Evolutionary conservation across 2,329 filamentous ascomycete genomes (phyloP), one percentile per base, ranked within the genome.

Genomic region (Alternaria panax): DNA sequence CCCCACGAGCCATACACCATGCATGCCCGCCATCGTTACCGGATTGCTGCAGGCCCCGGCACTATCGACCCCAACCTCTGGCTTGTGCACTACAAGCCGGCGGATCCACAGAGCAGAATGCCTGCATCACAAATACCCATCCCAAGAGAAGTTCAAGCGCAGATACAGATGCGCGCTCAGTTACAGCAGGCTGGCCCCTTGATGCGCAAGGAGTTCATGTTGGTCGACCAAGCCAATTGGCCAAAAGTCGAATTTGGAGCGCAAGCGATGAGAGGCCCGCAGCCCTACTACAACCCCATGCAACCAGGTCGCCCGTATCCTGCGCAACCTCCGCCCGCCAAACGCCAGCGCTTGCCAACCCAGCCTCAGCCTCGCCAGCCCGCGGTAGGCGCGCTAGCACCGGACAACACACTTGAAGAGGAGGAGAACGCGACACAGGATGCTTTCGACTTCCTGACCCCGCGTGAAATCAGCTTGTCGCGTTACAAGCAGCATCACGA

Each of bases 401-500:
- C 68, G 11, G 84, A 84, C 38, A 79, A 69, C 62, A 84, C 81
- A 0, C 85, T 92, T 52, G 93, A 97, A 53, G 93, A 97, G 57
- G 92, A 96, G 51, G 93, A 98, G 76, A 94, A 97, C 72, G 91
- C 90, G 3, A 91, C 90, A 7, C 85, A 91, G 20, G 95, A 99
- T 76, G 85, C 93, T 75, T 92, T 99, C 71, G 95, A 99, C 74
- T 87, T 92, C 64, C 83, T 97, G 63, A 94, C 92, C 0, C 93
- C 93, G 3, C 87, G 93, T 42, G 95, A 99, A 64, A 90, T 99
- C 62, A 96, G 93, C 68, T 83, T 92, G 60, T 87, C 88, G 64
- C 87, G 95, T 55, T 99, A 97, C 77, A 90, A 90, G 75, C 93
- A 97, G 74, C 96, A 99, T 71, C 94, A 99, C 72, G 92, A 97